Base-by-base conservation (phyloP, 2,329 filamentous ascomycete species). In the Aspergillus sp. region DNA sequence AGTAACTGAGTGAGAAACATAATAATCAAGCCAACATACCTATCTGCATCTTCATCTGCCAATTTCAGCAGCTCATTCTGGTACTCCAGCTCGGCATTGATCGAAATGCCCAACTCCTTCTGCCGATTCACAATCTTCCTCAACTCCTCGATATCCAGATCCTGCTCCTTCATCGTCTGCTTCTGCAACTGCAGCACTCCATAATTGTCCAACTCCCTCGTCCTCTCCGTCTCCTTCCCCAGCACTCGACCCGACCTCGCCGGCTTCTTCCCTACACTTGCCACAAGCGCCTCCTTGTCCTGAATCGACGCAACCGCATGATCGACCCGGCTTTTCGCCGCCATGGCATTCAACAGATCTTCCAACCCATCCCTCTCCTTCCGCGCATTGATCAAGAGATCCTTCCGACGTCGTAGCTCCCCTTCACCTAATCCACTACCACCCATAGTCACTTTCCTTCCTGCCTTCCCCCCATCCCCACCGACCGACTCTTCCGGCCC, bases 291-390 rank as follows among this genome's bases (percentile, higher is more conserved):
- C 51, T 78, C 73, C 62, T 78, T 81, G 63, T 81, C 79, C 58
- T 77, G 71, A 18, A 77, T 74, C 4, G 78, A 77, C n/a, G 82
- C 80, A 45, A 81, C 76, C 1, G 78, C 74, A 57, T 67, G 72
- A 62, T 82, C 80, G 10, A 81, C 67, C 54, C 74, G 74, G 52
- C 72, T 76, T 69, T 82, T 82, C 7, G 83, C 79, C 29, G 80
- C 80, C 81, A 87, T 84, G 29, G 84, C 84, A 66, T 83, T 83
- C 57, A 87, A 71, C 29, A 88, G 76, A 62, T 81, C 81, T 64
- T 88, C 86, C 26, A 89, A 70, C 0, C 84, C 85, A 61, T 88
- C 86, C 49, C 83, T 81, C 71, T 89, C 86, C 66, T 87, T 87
- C 68, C 80, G 77, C 4, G 83, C 83, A 32, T 82, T 80, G 5